Base-by-base conservation (phyloP, 345 rosid species). In the Ceriops decandra region DNA sequence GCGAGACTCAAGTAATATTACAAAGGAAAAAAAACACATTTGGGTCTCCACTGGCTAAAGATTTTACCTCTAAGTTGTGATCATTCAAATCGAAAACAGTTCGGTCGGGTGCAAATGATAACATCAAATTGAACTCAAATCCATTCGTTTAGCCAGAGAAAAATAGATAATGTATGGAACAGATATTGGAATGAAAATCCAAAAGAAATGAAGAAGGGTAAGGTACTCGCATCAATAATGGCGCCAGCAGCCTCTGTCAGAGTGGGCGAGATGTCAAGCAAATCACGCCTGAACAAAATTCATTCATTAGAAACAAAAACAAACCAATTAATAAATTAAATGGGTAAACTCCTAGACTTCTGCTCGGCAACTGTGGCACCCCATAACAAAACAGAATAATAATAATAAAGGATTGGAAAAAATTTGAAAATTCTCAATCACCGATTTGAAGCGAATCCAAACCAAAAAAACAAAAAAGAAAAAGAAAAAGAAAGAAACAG, bases 241-340 rank as follows among this genome's bases (percentile, higher is more conserved):
- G 98, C 99, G 64, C 99, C 99, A 62, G 92, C 97, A 76, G 98
- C 98, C 82, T 95, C 99, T 17, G 98, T 87, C 20, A 95, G 86
- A 19, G 92, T 82, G 0, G 96, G 98, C 6, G 97, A 86, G 59
- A 92, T 82, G 36, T 95, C 98, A n/a, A 95, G 88, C 85, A 95
- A 77, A 82, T 95, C 97, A 68, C 87, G 85, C 82, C 98, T 92
- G 68, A 32, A 63, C 0, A 60, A n/a, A 66, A 65, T n/a, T 10
- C 20, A 8, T 42, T 19, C 36, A 33, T 33, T 33, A 33, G 1
- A 15, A 5, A 27, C 16, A 9, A 10, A 17, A 33, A 10, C 67
- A 21, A 6, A 33, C 15, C 27, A 57, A 46, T 36, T n/a, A 22
- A 20, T 30, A 32, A 11, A 38, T 22, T 9, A n/a, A 49, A 36